Evolutionary conservation across 106 monocot species (phyloP), one percentile per base, ranked within the genome.

Genomic region (Dendrobium catenatum): DNA sequence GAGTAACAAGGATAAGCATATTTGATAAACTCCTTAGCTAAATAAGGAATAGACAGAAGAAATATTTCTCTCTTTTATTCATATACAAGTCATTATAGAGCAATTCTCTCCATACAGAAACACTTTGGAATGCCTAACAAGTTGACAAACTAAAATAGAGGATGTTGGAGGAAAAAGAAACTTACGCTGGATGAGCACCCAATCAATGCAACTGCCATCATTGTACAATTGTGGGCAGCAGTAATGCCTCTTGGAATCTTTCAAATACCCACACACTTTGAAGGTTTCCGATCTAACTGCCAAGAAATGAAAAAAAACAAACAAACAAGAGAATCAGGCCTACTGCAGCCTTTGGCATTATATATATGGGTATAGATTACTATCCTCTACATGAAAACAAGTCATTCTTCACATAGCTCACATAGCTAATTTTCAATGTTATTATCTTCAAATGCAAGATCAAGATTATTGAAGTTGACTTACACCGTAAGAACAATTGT

Each of bases 211-310:
- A 99, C 87, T 16, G 93, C 98, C 98, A 95, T 99, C 98, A 99
- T 99, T 20, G 98, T 99, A 82, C 98, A 99, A 78, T 99, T 99
- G 80, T 99, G 98, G 56, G 98, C 95, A 67, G 98, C 98, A 54
- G 98, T 85, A 54, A 99, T 87, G 49, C 95, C 98, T 85, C 95
- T 95, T 20, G 93, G 95, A 85, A 80, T 99, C 98, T 83, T 83
- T 99, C 98, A 85, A 99, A 99, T 47, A 99, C 95, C 95, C 27
- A 99, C 84, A 82, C 98, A 99, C 49, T 91, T 99, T 13, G 95
- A 91, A 33, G 98, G 98, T 72, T 99, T 99, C 54, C 98, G 81
- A 49, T 99, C 93, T 84, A 99, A 85, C 98, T 99, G 88, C 9
- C 70, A 72, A 33, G 51, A 79, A 48, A 61, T 81, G 72, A 33